A percentile compares a stretch with the other conserved stretches of the same genome.
Evolutionary conservation across 495 filamentous ascomycete genomes (phyloP).

Genomic region (Chaetomium cochliodes): DNA sequence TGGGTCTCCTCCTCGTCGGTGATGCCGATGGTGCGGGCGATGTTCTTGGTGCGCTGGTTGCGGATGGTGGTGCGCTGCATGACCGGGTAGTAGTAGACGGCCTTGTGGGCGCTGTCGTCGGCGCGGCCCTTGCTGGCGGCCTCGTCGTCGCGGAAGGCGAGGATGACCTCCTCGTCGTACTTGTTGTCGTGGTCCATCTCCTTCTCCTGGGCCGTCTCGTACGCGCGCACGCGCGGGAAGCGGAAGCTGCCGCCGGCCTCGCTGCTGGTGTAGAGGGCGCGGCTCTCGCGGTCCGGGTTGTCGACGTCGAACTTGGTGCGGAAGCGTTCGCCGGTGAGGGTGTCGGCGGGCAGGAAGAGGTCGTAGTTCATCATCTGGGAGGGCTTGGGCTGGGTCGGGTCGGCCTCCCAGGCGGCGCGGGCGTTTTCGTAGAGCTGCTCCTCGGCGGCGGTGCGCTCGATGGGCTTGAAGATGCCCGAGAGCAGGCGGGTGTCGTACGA

Average conservation of each 20-base stretch:
- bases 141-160: conserved; percentile 50
- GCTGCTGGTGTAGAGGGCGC: conserved; percentile 62
- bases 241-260: conserved; percentile 57
- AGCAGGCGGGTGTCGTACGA: conserved; percentile 79
- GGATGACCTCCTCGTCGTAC: conserved; percentile 55
- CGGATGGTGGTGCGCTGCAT: conserved; percentile 60
- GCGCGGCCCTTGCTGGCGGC: neutral
- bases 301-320: conserved; percentile 69
- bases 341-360: conserved; percentile 67
- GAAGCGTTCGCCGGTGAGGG: conserved; percentile 58
- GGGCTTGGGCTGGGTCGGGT: conserved; percentile 61
- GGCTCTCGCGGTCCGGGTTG: conserved; percentile 66
- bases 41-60: conserved; percentile 57
- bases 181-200: conserved; percentile 65
- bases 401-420: conserved; percentile 58
- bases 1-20: conserved; percentile 43
- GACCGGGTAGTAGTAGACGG: conserved; percentile 88
- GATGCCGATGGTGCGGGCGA: conserved; percentile 47
- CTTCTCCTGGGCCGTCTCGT: conserved; percentile 72
- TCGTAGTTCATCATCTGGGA: conserved; percentile 73
- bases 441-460: conserved; percentile 51
- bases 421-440: conserved; percentile 52
- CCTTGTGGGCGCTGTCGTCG: conserved; percentile 52
- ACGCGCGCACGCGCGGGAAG: conserved; percentile 76
- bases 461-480: conserved; percentile 71